Evolutionary conservation across 2,329 filamentous ascomycete genomes (phyloP).

Genomic region (Zymoseptoria tritici): DNA sequence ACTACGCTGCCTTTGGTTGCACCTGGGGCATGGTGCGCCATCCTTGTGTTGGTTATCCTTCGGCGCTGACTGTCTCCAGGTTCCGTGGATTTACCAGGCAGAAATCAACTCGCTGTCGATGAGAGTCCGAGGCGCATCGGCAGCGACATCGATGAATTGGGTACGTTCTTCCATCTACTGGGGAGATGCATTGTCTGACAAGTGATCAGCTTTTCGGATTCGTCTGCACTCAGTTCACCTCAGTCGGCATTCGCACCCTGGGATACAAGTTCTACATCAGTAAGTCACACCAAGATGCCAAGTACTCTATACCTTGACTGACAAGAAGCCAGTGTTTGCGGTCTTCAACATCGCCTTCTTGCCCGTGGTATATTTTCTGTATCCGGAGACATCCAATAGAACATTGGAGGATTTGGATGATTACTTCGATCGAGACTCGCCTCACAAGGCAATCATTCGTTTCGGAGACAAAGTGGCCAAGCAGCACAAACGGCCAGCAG

Average conservation of each 20-base stretch:
- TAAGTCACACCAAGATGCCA: neutral
- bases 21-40: constrained; percentile 7
- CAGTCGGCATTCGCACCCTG: constrained; percentile 8
- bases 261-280: constrained; percentile 11
- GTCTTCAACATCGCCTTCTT: constrained; percentile 4
- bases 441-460: constrained; percentile 13
- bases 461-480: constrained; percentile 19
- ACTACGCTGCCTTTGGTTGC: constrained; percentile 10
- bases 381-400: constrained; percentile 24
- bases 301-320: too few relatives aligned
- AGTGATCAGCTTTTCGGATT: constrained; percentile 3
- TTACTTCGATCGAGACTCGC: constrained; percentile 20
- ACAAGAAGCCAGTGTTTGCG: neutral
- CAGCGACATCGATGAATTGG: constrained; percentile 8
- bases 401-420: constrained; percentile 26
- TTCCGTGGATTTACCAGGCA: constrained; percentile 10
- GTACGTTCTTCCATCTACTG: neutral
- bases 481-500: constrained; percentile 15
- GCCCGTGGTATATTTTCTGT: constrained; percentile 21
- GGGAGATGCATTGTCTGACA: neutral
- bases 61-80: neutral
- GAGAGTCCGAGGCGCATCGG: constrained; percentile 7
- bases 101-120: constrained; percentile 8
- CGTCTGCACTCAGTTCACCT: constrained; percentile 10
- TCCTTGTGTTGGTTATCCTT: neutral